These are phyloP conservation scores for Ampelomyces quisqualis DNA, from an alignment of 2,329 filamentous ascomycete species.

Conservation along the genomic window DNA sequence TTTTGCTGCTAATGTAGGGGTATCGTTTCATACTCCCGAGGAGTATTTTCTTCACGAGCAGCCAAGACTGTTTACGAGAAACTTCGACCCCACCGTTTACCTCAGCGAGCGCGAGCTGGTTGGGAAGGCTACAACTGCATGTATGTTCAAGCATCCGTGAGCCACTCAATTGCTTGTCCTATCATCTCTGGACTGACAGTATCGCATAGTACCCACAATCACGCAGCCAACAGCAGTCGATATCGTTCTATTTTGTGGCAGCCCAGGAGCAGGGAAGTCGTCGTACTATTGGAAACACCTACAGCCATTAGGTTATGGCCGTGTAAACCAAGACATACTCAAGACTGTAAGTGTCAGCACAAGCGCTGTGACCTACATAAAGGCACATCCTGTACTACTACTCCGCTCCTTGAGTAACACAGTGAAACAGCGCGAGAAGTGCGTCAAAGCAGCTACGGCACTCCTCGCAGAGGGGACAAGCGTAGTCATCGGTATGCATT, in stretches of 20 bases:
- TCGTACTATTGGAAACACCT: conserved; percentile 82
- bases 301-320: conserved; percentile 74
- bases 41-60: conserved; percentile 79
- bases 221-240: conserved; percentile 68
- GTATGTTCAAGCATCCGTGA: conserved; percentile 29
- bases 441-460: conserved; percentile 70
- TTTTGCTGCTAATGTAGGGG: conserved; percentile 80
- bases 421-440: conserved; percentile 57
- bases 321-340: conserved; percentile 87
- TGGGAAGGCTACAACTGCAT: conserved; percentile 32
- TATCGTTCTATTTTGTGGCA: conserved; percentile 82
- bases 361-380: conserved; percentile 4
- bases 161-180: conserved; percentile 14
- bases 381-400: conserved; percentile 30
- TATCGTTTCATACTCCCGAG: conserved; percentile 82
- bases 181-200: conserved; percentile 21
- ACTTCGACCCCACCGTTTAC: conserved; percentile 66
- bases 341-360: conserved; percentile 60
- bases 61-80: conserved; percentile 64
- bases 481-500: conserved; percentile 71
- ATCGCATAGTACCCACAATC: conserved; percentile 40
- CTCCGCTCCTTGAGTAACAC: conserved; percentile 35
- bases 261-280: conserved; percentile 87
- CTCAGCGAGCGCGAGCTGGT: conserved; percentile 20
- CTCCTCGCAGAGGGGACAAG: conserved; percentile 65